phyloP scores from a whole-genome alignment of 2,329 filamentous ascomycete species.

The Fusarium decemcellulare region DNA sequence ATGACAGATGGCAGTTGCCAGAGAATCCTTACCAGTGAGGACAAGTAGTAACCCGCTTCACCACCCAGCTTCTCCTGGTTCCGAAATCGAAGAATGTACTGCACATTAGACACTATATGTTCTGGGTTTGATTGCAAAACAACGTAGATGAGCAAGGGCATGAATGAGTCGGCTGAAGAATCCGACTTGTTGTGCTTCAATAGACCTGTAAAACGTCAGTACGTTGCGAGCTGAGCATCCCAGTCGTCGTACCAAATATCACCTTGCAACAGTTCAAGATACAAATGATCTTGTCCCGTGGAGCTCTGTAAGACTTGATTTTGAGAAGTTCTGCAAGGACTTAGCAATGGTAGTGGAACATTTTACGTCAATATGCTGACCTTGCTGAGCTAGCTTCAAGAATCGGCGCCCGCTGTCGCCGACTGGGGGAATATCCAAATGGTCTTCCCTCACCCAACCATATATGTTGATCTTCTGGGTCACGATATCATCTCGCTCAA shows the following conservation, averaged over 20 bases:
- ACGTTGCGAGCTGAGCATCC: neutral
- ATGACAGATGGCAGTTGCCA: neutral
- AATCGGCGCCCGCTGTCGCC: constrained; percentile 91
- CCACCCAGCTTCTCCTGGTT: constrained; percentile 98
- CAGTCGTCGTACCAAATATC: constrained; percentile 80
- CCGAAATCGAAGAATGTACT: constrained; percentile 96
- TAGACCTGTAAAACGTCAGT: constrained; percentile 70
- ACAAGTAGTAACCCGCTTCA: constrained; percentile 98
- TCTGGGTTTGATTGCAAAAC: constrained; percentile 95
- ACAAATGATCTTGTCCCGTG: constrained; percentile 97
- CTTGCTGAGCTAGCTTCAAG: constrained; percentile 89
- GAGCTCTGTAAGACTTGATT: constrained; percentile 97
- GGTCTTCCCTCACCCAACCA: constrained; percentile 92
- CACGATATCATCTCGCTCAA: constrained; percentile 95
- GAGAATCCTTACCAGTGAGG: constrained; percentile 78
- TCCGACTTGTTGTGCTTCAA: constrained; percentile 94
- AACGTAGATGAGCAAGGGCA: constrained; percentile 95
- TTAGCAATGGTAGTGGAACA: constrained; percentile 24
- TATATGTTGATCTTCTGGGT: constrained; percentile 98
- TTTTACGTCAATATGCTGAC: constrained; percentile 56
- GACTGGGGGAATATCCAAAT: constrained; percentile 90
- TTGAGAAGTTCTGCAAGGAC: constrained; percentile 82
- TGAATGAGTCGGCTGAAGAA: constrained; percentile 96
- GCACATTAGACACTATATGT: constrained; percentile 95
- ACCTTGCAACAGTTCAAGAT: constrained; percentile 99